Evolutionary conservation across 176 grass and related monocot species (phyloP), one percentile per base, ranked within the genome.

Genomic region (Thalia dealbata): DNA sequence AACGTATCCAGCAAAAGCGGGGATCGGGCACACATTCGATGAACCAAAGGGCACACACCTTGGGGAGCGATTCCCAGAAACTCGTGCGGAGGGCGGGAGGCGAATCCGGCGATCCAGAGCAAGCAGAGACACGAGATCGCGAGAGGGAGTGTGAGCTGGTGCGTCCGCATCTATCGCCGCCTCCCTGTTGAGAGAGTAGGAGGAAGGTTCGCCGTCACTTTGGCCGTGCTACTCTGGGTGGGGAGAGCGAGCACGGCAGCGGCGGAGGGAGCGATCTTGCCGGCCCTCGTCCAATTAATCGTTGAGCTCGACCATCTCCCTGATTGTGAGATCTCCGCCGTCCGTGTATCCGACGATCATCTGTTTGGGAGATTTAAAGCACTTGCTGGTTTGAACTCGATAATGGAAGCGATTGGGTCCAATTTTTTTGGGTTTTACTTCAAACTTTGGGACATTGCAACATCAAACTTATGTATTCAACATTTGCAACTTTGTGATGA

Each of bases 31-130:
- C n/a, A n/a, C n/a, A n/a, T n/a, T n/a, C n/a, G n/a, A n/a, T n/a
- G n/a, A 22, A 61, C 46, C 51, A 18, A 29, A 14, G 18, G 22
- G 76, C 46, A 12, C 46, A 12, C 27, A 78, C 76, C 76, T 70
- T 50, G 50, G 52, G 76, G 76, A 71, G 66, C 76, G 51, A 78
- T 71, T 24, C 76, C 76, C 38, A 78, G 43, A 30, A 42, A 71
- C 55, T 78, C 76, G 9, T 52, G 66, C 14, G 66, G 30, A 13
- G 67, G 35, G 52, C 60, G n/a, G 12, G 76, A 60, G 10, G 66
- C 67, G 30, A 61, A 44, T 24, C 52, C 76, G 48, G 52, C 29
- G 52, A 61, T 48, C 66, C 65, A 71, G 50, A 61, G 12, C n/a
- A 71, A 43, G 52, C 32, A 29, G 28, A 78, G 41, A 21, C 67